phyloP scores from a whole-genome alignment of 2,329 filamentous ascomycete species.

The Penicillium corylophilum region DNA sequence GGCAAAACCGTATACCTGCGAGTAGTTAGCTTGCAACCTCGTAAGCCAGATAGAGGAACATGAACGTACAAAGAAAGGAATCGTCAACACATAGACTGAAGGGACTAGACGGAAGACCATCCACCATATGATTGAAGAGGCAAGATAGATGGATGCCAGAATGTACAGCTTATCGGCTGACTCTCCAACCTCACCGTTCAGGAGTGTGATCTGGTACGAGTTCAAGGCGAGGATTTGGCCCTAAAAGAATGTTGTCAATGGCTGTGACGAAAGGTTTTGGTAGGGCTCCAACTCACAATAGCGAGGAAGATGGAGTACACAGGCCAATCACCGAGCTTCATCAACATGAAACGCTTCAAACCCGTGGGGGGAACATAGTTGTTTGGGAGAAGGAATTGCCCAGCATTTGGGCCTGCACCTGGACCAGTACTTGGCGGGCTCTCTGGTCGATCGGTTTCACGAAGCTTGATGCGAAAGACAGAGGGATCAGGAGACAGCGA shows the following conservation, averaged over 20 bases:
- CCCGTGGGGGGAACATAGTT: slow-evolving; percentile 59
- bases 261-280: no score
- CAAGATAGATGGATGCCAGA: slow-evolving; percentile 60
- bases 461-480: slow-evolving; percentile 32
- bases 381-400: slow-evolving; percentile 55
- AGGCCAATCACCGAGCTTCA: slow-evolving; percentile 62
- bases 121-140: slow-evolving; percentile 63
- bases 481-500: slow-evolving; percentile 25
- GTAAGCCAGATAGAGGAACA: slow-evolving; percentile 53
- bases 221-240: slow-evolving; percentile 65
- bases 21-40: no score
- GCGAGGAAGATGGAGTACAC: slow-evolving; percentile 62
- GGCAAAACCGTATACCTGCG: slow-evolving; percentile 46
- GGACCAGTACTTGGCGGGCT: slow-evolving; percentile 36
- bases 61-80: slow-evolving; percentile 53
- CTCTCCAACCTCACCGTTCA: slow-evolving; percentile 63
- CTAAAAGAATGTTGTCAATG: slow-evolving; percentile 27
- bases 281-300: no score
- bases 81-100: no score
- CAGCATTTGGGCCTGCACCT: slow-evolving; percentile 41
- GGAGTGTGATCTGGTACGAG: slow-evolving; percentile 67
- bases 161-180: slow-evolving; percentile 60
- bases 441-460: slow-evolving; percentile 19
- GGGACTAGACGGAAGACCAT: slow-evolving; percentile 51
- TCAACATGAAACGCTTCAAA: slow-evolving; percentile 55